Percentiles rank a stretch among this genome's conserved stretches.
Conservation (phyloP, 352 stramenopile species). For the Globisporangium cederbergense region DNA sequence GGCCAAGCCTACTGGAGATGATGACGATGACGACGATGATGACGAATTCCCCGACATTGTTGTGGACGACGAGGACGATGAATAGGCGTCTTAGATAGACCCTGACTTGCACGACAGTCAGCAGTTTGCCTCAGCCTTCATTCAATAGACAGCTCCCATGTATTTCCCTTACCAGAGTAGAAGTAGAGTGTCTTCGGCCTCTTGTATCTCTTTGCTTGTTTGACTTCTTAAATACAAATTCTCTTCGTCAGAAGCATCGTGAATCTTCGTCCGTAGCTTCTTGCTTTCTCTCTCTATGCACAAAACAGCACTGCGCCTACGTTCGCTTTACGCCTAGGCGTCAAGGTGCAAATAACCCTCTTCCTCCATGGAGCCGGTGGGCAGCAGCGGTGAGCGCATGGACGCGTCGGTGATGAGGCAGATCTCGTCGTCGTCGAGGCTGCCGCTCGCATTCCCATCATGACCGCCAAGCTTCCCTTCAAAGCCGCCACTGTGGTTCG, state of each 20-base stretch:
- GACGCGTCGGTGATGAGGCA: conserved; percentile 60
- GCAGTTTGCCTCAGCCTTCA: too few relatives aligned
- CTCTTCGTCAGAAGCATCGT: not conserved
- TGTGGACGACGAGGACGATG: conserved; percentile 59
- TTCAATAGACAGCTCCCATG: not conserved
- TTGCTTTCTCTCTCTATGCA: not conserved
- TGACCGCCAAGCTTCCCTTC: conserved; percentile 11
- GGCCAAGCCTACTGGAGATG: not conserved
- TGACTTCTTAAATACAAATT: conserved; percentile 8
- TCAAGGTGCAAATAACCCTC: conserved; percentile 57
- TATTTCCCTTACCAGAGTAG: not conserved
- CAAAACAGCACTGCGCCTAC: not conserved
- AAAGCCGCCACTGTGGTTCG: not conserved
- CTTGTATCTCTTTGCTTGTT: conserved; percentile 7
- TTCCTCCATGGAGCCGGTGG: conserved; percentile 35
- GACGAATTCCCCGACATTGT: conserved; percentile 86
- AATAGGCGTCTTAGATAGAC: conserved; percentile 20
- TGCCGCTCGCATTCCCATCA: conserved; percentile 13
- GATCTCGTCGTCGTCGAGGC: conserved; percentile 45
- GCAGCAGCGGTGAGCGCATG: conserved; percentile 60
- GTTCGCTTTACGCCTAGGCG: conserved; percentile 8
- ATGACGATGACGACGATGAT: conserved; percentile 40
- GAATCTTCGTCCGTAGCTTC: not conserved
- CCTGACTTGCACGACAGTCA: not conserved
- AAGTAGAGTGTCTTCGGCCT: not conserved